These are phyloP conservation scores for Patellifolia procumbens DNA, from an alignment of 179 eudicot species.

Conservation along the genomic window DNA sequence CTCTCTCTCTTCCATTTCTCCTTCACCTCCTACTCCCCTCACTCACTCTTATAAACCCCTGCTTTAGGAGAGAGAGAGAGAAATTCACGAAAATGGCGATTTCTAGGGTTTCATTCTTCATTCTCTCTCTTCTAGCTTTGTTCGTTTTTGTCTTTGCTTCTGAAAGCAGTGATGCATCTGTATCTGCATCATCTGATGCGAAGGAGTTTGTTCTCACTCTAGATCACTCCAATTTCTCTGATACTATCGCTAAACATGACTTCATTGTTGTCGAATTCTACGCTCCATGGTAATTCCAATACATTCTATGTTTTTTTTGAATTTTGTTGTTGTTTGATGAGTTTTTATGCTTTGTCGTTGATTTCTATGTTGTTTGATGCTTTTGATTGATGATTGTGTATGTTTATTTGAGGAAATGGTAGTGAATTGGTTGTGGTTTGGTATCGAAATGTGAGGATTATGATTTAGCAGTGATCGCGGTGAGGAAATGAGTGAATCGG, in stretches of 20 bases:
- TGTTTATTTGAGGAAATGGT: neutral
- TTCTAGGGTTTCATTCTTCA: conserved; percentile 38
- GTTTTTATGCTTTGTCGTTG: neutral
- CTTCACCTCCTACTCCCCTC: neutral
- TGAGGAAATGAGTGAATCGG: too few species aligned
- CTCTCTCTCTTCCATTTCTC: conserved; percentile 13
- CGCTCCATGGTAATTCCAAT: conserved; percentile 71
- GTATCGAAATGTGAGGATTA: too few species aligned
- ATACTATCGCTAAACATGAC: conserved; percentile 50
- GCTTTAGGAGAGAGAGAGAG: conserved; percentile 12
- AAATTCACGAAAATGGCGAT: conserved; percentile 29
- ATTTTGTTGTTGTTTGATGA: neutral
- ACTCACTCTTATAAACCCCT: neutral
- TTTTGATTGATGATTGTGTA: neutral
- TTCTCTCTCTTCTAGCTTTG: conserved; percentile 24
- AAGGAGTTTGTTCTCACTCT: conserved; percentile 73
- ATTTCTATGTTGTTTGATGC: neutral
- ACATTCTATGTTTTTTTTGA: neutral
- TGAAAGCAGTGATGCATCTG: conserved; percentile 24
- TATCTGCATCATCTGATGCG: too few species aligned
- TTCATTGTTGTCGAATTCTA: conserved; percentile 84
- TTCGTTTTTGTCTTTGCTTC: conserved; percentile 33
- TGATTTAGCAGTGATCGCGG: too few species aligned
- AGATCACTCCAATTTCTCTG: conserved; percentile 55
- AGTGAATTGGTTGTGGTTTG: neutral